Percentiles rank a stretch among this genome's conserved stretches.
Evolutionary conservation across 768 basidiomycete genomes (phyloP).

Genomic region (Termitomyces titanicus): DNA sequence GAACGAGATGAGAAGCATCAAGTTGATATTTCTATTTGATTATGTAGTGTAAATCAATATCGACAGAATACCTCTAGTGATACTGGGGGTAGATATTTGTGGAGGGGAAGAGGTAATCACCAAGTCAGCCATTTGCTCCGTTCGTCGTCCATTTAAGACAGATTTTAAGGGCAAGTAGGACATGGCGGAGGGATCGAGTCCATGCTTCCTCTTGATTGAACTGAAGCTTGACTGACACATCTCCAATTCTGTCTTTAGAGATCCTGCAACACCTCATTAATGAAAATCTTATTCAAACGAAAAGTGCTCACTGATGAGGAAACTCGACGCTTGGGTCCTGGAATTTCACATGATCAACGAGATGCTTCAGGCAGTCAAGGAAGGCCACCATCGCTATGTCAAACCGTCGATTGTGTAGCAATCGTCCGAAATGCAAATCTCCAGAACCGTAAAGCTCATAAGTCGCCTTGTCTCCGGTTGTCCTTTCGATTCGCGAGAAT

Average conservation of each 20-base stretch:
- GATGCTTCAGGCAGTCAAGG: slow-evolving; percentile 89
- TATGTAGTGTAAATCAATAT: no score
- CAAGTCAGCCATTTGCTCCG: slow-evolving; percentile 57
- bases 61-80: no score
- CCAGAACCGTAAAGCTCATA: slow-evolving; percentile 96
- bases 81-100: no score
- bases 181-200: slow-evolving; percentile 91
- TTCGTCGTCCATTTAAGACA: slow-evolving; percentile 85
- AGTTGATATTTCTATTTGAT: no score
- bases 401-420: slow-evolving; percentile 93
- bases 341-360: slow-evolving; percentile 81
- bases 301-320: slow-evolving; percentile 73
- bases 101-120: background rate
- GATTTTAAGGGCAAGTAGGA: slow-evolving; percentile 85
- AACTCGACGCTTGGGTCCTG: slow-evolving; percentile 74
- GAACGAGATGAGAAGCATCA: no score
- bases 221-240: slow-evolving; percentile 89
- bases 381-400: slow-evolving; percentile 96
- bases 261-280: slow-evolving; percentile 49
- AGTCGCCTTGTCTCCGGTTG: slow-evolving; percentile 71
- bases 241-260: slow-evolving; percentile 92
- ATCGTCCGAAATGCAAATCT: slow-evolving; percentile 81
- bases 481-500: slow-evolving; percentile 88
- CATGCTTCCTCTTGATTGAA: slow-evolving; percentile 95
- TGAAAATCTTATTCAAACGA: background rate